Base-by-base conservation (phyloP, 495 filamentous ascomycete species). In the Amorphotheca resinae region DNA sequence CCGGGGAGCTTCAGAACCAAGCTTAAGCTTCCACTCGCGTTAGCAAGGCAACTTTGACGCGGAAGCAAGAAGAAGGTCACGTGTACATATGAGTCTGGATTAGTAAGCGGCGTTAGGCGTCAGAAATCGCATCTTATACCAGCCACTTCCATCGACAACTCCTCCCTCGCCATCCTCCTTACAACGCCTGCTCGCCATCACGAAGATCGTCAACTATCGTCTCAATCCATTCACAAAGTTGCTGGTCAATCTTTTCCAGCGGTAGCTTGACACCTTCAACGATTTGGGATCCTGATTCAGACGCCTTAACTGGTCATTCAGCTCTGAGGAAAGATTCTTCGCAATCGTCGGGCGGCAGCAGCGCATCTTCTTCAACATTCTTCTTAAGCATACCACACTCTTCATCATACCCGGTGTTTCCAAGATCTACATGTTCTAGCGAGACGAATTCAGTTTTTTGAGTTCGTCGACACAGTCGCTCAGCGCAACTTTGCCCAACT, bases 271-370 rank as follows among this genome's bases (percentile, higher is more conserved):
- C 48, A 47, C 40, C 50, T 54, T 54, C 51, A 46, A 51, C 48
- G 48, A 53, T 35, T 43, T 43, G 38, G 41, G 47, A 48, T 34
- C 20, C 38, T 16, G 15, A 23, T 36, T 51, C 47, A 45, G 54
- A 57, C 48, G 45, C 54, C 54, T 57, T 57, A 22, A 57, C 54
- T 57, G 54, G 54, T 57, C 41, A 9, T 35, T 41, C 38, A 28
- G 12, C 23, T 48, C 48, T 57, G 44, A 30, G 43, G 49, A n/a
- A n/a, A 54, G 39, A 30, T 42, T 51, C 45, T n/a, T 5, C 25
- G 25, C 25, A 25, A 33, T 23, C 39, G 50, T 53, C 51, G 6
- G 31, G 40, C 36, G 43, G 46, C 50, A 46, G 44, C 41, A 44
- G 49, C 46, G 34, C 38, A 47, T 20, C 18, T 41, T 25, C 28